Evolutionary conservation across 2,329 filamentous ascomycete species (phyloP), one percentile per base, ranked within the genome.

Genomic region (Fusarium pseudograminearum): DNA sequence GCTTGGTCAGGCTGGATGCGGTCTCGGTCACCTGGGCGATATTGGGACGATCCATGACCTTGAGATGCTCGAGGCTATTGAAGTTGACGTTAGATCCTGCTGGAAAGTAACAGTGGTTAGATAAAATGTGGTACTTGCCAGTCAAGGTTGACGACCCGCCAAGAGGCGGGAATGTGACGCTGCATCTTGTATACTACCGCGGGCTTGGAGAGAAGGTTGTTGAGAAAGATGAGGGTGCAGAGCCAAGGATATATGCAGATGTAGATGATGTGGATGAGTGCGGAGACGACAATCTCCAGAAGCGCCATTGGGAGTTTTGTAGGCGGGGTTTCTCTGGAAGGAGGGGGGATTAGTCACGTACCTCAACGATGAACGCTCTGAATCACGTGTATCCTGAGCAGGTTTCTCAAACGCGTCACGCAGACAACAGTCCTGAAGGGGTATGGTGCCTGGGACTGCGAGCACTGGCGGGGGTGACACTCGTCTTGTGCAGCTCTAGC

Each of bases 1-100:
- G 51, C 4, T 40, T 48, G 11, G 60, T 48, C 2, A 67, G 51
- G 11, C 60, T 57, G 18, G 53, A 47, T 5, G 36, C 59, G 15
- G 44, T 51, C 3, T 26, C 18, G 36, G 44, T 14, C 2, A 60
- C 42, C 10, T 61, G 36, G 15, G 16, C 12, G 4, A 16, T 15
- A 7, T 30, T 18, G 11, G 28, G 47, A 26, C 15, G 16, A 16
- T 51, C 47, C 11, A 11, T 18, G 10, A 18, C 33, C 16, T 16
- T n/a, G 31, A 34, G 18, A n/a, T 51, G 47, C 47, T 51, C 47
- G 24, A 16, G 16, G 16, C 36, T 52, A 20, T 41, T 18, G 24
- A 15, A 18, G 7, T 30, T 22, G 3, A 16, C 5, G 40, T 45
- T n/a, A 45, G 42, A 45, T 45, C 6, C 16, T 7, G 10, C 16